These are phyloP conservation scores for Phaeosphaeriaceae sp. DNA, from an alignment of 2,329 filamentous ascomycete genomes.

Conservation along the genomic window DNA sequence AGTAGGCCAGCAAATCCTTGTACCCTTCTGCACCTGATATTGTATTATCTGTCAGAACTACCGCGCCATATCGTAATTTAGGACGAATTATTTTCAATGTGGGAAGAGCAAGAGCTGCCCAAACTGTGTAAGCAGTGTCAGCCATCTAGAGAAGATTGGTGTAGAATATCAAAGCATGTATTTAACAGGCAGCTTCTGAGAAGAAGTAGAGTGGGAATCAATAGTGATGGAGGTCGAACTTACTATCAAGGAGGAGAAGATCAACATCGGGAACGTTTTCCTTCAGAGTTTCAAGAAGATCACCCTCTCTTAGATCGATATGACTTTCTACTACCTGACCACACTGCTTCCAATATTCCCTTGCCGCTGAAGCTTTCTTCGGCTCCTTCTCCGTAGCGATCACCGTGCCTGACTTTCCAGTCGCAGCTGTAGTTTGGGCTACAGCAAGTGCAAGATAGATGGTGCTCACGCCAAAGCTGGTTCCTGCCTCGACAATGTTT, in stretches of 20 bases:
- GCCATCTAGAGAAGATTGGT: too few species aligned
- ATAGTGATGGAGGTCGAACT: constrained; percentile 36
- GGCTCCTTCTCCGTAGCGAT: constrained; percentile 67
- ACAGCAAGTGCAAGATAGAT: constrained; percentile 68
- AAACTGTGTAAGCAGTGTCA: constrained; percentile 52
- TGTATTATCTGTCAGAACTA: constrained; percentile 60
- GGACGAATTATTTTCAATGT: constrained; percentile 57
- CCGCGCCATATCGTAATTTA: constrained; percentile 54
- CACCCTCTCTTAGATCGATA: constrained; percentile 65
- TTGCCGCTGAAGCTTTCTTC: constrained; percentile 59
- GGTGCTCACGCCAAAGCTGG: constrained; percentile 66
- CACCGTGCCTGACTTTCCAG: constrained; percentile 52
- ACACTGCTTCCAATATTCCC: constrained; percentile 59
- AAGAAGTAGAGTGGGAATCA: too few species aligned
- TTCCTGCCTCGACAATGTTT: constrained; percentile 65
- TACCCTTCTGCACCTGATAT: constrained; percentile 51
- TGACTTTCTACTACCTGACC: constrained; percentile 56
- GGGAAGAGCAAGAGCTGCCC: constrained; percentile 62
- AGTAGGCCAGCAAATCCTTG: constrained; percentile 55
- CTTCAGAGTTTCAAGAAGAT: constrained; percentile 64
- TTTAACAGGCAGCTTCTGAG: too few species aligned
- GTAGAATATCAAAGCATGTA: too few species aligned
- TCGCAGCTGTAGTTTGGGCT: constrained; percentile 52
- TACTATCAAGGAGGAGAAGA: constrained; percentile 66
- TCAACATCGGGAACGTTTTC: constrained; percentile 59